Evolutionary conservation across 768 basidiomycete species (phyloP).

Genomic region (Xerocomellus amylosporus): DNA sequence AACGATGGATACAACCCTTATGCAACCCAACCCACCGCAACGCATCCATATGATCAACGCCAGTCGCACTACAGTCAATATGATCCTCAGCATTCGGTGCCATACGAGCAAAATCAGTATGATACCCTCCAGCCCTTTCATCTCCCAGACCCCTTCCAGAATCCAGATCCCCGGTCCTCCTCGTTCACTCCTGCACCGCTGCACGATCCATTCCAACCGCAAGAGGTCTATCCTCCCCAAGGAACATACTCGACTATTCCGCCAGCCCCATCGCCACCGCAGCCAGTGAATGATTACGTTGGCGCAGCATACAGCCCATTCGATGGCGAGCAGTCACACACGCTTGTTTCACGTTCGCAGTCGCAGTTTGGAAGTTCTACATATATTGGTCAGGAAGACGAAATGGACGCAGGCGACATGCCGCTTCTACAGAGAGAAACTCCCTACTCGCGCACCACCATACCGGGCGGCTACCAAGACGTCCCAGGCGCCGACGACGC

Average conservation of each 20-base stretch:
- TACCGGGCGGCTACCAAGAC: constrained; percentile 44
- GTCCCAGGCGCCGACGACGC: constrained; percentile 32
- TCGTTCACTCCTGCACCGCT: constrained; percentile 14
- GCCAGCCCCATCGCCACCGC: constrained; percentile 21
- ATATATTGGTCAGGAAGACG: constrained; percentile 43
- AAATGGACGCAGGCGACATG: constrained; percentile 60
- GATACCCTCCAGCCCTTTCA: constrained; percentile 35
- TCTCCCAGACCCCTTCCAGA: constrained; percentile 21
- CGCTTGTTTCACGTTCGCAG: constrained; percentile 25
- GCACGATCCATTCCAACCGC: constrained; percentile 25
- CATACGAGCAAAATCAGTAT: constrained; percentile 35
- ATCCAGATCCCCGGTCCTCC: constrained; percentile 14
- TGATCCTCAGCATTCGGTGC: constrained; percentile 29
- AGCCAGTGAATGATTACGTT: constrained; percentile 13
- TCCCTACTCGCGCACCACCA: constrained; percentile 32
- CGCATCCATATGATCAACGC: constrained; percentile 41
- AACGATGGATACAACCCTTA: constrained; percentile 67
- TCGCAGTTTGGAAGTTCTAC: constrained; percentile 27
- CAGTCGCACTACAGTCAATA: constrained; percentile 33
- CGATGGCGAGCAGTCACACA: constrained; percentile 17
- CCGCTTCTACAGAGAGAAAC: constrained; percentile 56
- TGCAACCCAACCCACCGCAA: constrained; percentile 27
- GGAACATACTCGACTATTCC: constrained; percentile 21
- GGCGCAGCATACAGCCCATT: constrained; percentile 22
- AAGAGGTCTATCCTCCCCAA: constrained; percentile 18